These are phyloP conservation scores for Astrephomene gubernaculifera DNA, from an alignment of 139 green algal species.

Conservation along the genomic window DNA sequence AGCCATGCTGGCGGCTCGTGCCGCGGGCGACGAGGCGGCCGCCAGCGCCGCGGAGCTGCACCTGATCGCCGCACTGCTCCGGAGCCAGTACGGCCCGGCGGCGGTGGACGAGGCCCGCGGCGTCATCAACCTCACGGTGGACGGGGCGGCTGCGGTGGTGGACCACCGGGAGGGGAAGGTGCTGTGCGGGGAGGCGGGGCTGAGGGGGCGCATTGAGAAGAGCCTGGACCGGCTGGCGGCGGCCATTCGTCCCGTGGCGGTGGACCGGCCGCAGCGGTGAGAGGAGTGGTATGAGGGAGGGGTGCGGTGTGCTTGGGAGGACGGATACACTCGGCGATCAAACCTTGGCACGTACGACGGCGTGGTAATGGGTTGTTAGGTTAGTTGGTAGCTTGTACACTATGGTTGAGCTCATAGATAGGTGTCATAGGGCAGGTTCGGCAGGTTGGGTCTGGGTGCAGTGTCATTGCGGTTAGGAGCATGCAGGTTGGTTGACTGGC, in stretches of 20 bases:
- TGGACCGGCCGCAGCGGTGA: conserved; percentile 15
- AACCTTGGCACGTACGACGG: no score
- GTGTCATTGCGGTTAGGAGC: no score
- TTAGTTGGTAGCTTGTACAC: no score
- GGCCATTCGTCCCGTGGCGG: conserved; percentile 58
- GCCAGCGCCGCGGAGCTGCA: conserved; percentile 67
- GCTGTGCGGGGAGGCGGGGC: conserved; percentile 65
- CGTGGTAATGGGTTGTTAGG: no score
- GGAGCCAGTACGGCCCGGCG: conserved; percentile 81
- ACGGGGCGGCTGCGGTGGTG: conserved; percentile 61
- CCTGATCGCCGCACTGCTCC: conserved; percentile 75
- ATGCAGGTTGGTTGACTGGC: no score
- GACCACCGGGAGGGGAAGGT: conserved; percentile 68
- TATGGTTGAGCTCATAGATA: no score
- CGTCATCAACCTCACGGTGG: conserved; percentile 48
- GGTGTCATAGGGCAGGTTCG: no score
- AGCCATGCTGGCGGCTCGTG: conserved; percentile 40
- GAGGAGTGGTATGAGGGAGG: no score
- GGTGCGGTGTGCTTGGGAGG: no score
- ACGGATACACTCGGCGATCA: no score
- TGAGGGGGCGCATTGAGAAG: conserved; percentile 70
- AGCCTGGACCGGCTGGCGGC: conserved; percentile 69
- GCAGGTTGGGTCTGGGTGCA: no score
- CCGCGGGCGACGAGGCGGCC: conserved; percentile 55
- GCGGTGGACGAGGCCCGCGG: conserved; percentile 57